Evolutionary conservation across 129 eudicot genomes (phyloP).

Genomic region (Sambucus nigra): DNA sequence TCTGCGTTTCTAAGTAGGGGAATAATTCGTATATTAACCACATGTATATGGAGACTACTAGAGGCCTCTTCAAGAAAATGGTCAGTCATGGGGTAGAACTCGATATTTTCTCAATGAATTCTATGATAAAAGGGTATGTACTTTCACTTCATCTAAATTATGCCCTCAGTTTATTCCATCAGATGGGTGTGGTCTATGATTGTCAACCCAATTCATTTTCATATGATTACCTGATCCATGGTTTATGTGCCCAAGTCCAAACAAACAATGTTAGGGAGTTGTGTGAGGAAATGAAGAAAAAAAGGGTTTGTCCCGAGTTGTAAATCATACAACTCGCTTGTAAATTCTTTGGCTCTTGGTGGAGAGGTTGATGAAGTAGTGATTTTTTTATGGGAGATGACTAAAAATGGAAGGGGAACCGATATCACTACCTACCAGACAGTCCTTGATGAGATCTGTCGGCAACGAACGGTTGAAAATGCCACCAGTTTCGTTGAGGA

Average conservation of each 20-base stretch:
- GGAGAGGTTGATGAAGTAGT: constrained; percentile 70
- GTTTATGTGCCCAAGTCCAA: constrained; percentile 79
- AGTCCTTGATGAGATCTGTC: constrained; percentile 56
- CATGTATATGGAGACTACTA: constrained; percentile 72
- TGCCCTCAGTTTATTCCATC: constrained; percentile 82
- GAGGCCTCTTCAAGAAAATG: constrained; percentile 78
- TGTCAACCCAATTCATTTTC: constrained; percentile 63
- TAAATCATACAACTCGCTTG: constrained; percentile 82
- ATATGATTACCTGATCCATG: constrained; percentile 74
- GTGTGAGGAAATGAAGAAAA: constrained; percentile 66
- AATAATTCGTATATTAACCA: constrained; percentile 61
- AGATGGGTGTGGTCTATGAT: constrained; percentile 71
- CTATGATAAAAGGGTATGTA: constrained; percentile 87
- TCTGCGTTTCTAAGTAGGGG: constrained; percentile 63
- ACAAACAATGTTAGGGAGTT: constrained; percentile 69
- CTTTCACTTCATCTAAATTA: constrained; percentile 73
- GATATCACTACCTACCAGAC: constrained; percentile 71
- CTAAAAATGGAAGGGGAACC: constrained; percentile 26
- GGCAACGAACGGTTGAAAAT: constrained; percentile 29
- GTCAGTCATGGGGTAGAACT: constrained; percentile 77
- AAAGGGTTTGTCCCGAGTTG: constrained; percentile 69
- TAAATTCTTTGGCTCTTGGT: constrained; percentile 60
- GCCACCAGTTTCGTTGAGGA: constrained; percentile 49
- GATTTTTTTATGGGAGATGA: constrained; percentile 70
- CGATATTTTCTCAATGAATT: constrained; percentile 66